These are phyloP conservation scores for Mucor irregularis DNA, from an alignment of 371 early-diverging fungal genomes.

Conservation along the genomic window DNA sequence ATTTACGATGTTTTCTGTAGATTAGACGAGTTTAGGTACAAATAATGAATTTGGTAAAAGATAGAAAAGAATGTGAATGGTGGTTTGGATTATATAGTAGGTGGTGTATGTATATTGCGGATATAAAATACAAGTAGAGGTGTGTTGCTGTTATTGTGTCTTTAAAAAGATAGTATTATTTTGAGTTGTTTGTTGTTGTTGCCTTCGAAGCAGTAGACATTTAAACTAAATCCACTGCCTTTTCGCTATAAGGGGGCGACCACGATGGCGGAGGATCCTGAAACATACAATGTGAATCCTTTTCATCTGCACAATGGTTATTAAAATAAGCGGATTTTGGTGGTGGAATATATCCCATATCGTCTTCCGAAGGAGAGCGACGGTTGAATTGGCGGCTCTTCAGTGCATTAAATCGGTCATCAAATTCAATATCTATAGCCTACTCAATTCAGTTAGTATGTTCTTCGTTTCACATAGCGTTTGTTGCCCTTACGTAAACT, in stretches of 20 bases:
- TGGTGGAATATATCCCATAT: conserved; percentile 2
- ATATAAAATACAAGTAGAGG: background rate
- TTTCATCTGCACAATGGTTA: conserved; percentile 7
- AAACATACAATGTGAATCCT: conserved; percentile 10
- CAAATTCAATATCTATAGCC: conserved; percentile 38
- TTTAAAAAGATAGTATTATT: too few relatives aligned
- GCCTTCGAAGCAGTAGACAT: too few relatives aligned
- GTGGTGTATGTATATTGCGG: too few relatives aligned
- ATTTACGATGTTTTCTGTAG: too few relatives aligned
- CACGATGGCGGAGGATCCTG: conserved; percentile 15
- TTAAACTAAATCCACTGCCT: background rate
- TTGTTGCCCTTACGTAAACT: conserved; percentile 13
- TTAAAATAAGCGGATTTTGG: conserved; percentile 14
- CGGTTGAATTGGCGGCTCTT: conserved; percentile 25
- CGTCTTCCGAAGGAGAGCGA: conserved; percentile 14
- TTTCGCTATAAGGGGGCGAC: conserved; percentile 17
- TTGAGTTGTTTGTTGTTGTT: too few relatives aligned
- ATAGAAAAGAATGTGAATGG: too few relatives aligned
- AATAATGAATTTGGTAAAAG: too few relatives aligned
- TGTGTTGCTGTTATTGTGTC: too few relatives aligned
- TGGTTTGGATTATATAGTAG: too few relatives aligned
- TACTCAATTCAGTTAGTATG: conserved; percentile 5
- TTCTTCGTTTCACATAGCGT: background rate
- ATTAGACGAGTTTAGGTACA: too few relatives aligned
- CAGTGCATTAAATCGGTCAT: conserved; percentile 38